Conservation (phyloP, 2,329 filamentous ascomycete genomes). For the Ophiosphaerella korrae region DNA sequence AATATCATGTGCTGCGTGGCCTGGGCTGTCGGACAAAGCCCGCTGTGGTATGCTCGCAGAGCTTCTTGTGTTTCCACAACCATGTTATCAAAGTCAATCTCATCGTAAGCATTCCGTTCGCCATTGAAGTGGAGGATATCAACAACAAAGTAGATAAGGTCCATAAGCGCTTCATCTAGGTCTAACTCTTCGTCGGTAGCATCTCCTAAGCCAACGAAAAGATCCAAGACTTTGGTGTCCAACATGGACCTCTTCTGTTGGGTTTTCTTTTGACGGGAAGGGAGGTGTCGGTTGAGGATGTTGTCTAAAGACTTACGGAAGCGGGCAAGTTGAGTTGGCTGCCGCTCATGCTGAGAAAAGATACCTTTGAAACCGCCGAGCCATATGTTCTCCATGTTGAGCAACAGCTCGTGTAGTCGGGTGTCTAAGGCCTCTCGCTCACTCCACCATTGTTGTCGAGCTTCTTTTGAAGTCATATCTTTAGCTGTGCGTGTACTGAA, state of each 20-base stretch:
- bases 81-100: slow-evolving; percentile 94
- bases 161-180: slow-evolving; percentile 86
- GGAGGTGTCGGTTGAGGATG: slow-evolving; percentile 82
- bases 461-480: slow-evolving; percentile 73
- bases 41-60: slow-evolving; percentile 75
- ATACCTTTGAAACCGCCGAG: slow-evolving; percentile 92
- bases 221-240: slow-evolving; percentile 74
- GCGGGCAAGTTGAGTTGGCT: slow-evolving; percentile 68
- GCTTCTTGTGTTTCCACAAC: slow-evolving; percentile 87
- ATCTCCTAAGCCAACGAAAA: slow-evolving; percentile 86
- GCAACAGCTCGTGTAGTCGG: slow-evolving; percentile 76
- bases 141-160: slow-evolving; percentile 93
- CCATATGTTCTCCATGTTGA: slow-evolving; percentile 91
- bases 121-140: slow-evolving; percentile 97
- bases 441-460: slow-evolving; percentile 86
- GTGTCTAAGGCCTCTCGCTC: slow-evolving; percentile 80
- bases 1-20: slow-evolving; percentile 74
- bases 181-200: slow-evolving; percentile 70
- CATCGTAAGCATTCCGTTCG: slow-evolving; percentile 94
- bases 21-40: slow-evolving; percentile 44
- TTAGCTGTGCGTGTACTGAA: slow-evolving; percentile 76
- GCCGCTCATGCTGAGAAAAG: slow-evolving; percentile 75
- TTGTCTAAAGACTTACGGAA: slow-evolving; percentile 81
- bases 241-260: slow-evolving; percentile 57
- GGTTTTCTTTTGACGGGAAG: slow-evolving; percentile 72